A percentile compares a stretch with the other conserved stretches of the same genome.
Evolutionary conservation across 495 filamentous ascomycete species (phyloP).

Genomic region (Trichoderma erinaceum): DNA sequence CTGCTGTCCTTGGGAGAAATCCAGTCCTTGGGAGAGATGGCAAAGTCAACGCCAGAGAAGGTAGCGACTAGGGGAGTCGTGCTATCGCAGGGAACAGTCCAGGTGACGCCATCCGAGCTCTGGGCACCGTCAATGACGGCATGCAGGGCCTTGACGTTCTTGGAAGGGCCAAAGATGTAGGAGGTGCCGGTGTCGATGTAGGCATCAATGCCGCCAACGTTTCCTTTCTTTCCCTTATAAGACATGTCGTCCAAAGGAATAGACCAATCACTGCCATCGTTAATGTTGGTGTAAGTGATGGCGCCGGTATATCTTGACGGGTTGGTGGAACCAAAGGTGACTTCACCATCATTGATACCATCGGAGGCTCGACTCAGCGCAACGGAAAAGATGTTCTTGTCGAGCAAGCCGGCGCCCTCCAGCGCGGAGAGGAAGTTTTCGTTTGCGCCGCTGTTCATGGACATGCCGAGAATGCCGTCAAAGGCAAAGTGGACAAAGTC

Average conservation of each 20-base stretch:
- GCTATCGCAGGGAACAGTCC: conserved; percentile 64
- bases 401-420: conserved; percentile 48
- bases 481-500: conserved; percentile 72
- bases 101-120: conserved; percentile 46
- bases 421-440: conserved; percentile 61
- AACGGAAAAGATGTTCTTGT: conserved; percentile 61
- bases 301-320: conserved; percentile 56
- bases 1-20: conserved; percentile 41
- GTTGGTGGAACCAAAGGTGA: conserved; percentile 71
- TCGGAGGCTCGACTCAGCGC: conserved; percentile 59
- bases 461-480: conserved; percentile 82
- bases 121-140: conserved; percentile 55
- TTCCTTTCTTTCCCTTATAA: conserved; percentile 48
- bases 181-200: conserved; percentile 82
- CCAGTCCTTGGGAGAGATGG: conserved; percentile 63
- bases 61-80: conserved; percentile 34
- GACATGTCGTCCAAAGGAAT: conserved; percentile 59
- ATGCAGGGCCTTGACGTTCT: conserved; percentile 60
- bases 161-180: conserved; percentile 59
- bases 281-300: conserved; percentile 54
- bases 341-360: conserved; percentile 60
- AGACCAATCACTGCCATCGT: conserved; percentile 49
- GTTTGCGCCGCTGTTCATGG: conserved; percentile 43
- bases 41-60: conserved; percentile 51
- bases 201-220: conserved; percentile 47